Evolutionary conservation across 2,329 filamentous ascomycete species (phyloP), one percentile per base, ranked within the genome.

Genomic region (Penicillium brasilianum): DNA sequence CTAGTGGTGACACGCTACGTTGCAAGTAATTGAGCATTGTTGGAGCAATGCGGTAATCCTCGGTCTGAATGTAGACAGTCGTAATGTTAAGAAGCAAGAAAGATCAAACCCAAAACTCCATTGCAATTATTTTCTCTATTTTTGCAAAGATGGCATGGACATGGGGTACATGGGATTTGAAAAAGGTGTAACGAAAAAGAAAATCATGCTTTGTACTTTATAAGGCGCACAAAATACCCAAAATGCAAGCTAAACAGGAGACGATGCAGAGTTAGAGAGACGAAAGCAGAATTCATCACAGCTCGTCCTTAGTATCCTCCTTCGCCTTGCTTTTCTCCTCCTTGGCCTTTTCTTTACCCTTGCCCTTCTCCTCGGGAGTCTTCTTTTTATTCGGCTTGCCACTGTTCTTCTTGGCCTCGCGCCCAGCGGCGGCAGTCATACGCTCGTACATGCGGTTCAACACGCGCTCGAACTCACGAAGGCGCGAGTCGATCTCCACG

Each of bases 401-500:
- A 46, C 61, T 58, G 52, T 69, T 72, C 61, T 69, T 65, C 64
- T 71, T 66, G 58, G 73, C 37, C 50, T 63, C 46, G 51, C 69
- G 65, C 22, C 71, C 68, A 28, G 73, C 68, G 4, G 72, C 72
- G 22, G 84, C 68, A 87, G 86, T 4, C 84, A 77, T 75, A 58
- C 75, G 75, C 43, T 73, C 69, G 48, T 77, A 76, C 61, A 78
- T 69, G 57, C 74, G 73, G 65, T 72, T 74, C 59, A 76, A 61
- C 28, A 69, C 65, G 16, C 75, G 85, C 73, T 90, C 88, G 7
- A 98, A 83, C 74, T 90, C 86, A 69, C 88, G 86, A 16, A 88
- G 84, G 76, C 89, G 90, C 25, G 82, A 83, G 60, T 87, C 81
- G 32, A 97, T 77, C 30, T 97, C 93, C 71, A 89, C 88, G 66